Evolutionary conservation across 352 stramenopile genomes (phyloP).

Genomic region (Pythium scleroteichum): DNA sequence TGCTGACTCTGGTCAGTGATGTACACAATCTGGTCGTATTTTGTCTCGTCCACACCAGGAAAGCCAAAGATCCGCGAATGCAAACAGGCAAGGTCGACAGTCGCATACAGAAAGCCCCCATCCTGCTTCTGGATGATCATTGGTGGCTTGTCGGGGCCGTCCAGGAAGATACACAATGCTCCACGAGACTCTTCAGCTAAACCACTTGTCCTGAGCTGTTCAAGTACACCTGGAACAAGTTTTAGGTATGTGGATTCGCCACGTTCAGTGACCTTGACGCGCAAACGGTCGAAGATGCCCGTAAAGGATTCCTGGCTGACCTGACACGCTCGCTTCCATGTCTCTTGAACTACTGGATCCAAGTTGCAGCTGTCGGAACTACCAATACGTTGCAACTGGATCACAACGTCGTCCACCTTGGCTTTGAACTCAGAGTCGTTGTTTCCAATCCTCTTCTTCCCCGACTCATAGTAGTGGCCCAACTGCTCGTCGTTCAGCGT

Average conservation of each 20-base stretch:
- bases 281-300: constrained; percentile 64
- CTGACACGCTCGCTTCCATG: constrained; percentile 67
- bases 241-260: constrained; percentile 80
- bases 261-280: constrained; percentile 62
- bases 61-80: constrained; percentile 76
- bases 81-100: constrained; percentile 70
- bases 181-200: constrained; percentile 60
- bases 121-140: constrained; percentile 87
- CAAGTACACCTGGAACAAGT: constrained; percentile 49
- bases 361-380: constrained; percentile 13
- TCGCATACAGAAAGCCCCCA: constrained; percentile 79
- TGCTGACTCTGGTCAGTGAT: constrained; percentile 82
- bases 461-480: constrained; percentile 67
- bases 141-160: constrained; percentile 64
- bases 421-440: constrained; percentile 56
- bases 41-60: constrained; percentile 54
- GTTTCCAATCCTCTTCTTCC: constrained; percentile 47
- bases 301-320: constrained; percentile 72
- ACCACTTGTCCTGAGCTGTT: constrained; percentile 43
- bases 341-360: constrained; percentile 42
- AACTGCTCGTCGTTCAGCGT: constrained; percentile 62
- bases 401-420: constrained; percentile 63
- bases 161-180: constrained; percentile 73
- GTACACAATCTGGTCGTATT: constrained; percentile 83
- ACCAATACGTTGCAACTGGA: constrained; percentile 70